A percentile compares a stretch with the other conserved stretches of the same genome.
These are phyloP conservation scores for Carex kokanica DNA, from an alignment of 176 grass and related monocot genomes.

Conservation along the genomic window DNA sequence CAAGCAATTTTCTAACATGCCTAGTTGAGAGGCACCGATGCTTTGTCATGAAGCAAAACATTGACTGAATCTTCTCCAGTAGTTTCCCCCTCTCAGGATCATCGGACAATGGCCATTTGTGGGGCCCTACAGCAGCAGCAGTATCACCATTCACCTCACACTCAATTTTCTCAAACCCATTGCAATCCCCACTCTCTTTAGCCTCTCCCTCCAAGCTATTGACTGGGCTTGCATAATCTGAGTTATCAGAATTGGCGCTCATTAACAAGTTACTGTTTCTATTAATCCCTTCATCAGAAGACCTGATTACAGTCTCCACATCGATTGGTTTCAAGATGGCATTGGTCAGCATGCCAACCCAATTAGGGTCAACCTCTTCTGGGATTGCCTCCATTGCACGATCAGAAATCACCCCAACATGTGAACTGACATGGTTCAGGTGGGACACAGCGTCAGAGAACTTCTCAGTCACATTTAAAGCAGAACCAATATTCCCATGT, in stretches of 20 bases:
- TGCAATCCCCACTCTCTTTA: slow-evolving; percentile 25
- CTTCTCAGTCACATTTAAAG: slow-evolving; percentile 44
- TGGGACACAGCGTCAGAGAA: slow-evolving; percentile 39
- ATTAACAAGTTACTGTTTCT: slow-evolving; percentile 27
- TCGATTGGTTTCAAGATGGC: slow-evolving; percentile 73
- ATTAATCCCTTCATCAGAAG: slow-evolving; percentile 52
- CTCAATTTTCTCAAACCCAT: slow-evolving; percentile 35
- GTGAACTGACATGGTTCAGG: slow-evolving; percentile 42
- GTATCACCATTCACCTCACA: slow-evolving; percentile 28
- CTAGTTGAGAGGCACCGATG: slow-evolving; percentile 61
- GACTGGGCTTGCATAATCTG: slow-evolving; percentile 45
- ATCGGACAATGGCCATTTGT: slow-evolving; percentile 72
- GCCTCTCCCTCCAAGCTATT: slow-evolving; percentile 58
- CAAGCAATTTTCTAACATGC: slow-evolving; percentile 68
- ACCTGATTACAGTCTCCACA: slow-evolving; percentile 37
- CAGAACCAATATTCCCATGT: slow-evolving; percentile 77
- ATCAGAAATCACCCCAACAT: slow-evolving; percentile 41
- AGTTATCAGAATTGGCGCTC: slow-evolving; percentile 50
- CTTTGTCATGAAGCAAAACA: slow-evolving; percentile 61
- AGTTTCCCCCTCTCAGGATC: slow-evolving; percentile 62
- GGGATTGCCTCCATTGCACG: slow-evolving; percentile 46
- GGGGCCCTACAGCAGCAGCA: background rate
- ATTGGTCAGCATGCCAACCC: slow-evolving; percentile 57
- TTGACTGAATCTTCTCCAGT: slow-evolving; percentile 62
- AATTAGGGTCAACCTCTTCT: slow-evolving; percentile 50